Conservation (phyloP, 2,329 filamentous ascomycete species). For the Hirsutella rhossiliensis region DNA sequence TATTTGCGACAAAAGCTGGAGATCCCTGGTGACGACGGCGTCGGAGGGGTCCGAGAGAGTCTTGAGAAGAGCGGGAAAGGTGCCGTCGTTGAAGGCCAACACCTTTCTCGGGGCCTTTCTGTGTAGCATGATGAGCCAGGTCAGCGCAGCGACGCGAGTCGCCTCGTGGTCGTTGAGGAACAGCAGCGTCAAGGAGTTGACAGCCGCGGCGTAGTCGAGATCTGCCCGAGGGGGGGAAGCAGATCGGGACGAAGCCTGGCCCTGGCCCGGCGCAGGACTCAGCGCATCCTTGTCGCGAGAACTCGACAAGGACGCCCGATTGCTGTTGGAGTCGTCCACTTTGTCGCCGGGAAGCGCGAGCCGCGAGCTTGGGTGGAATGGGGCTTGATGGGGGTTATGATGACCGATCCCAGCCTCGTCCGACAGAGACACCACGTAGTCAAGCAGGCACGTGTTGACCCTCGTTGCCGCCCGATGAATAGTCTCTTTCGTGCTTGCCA, state of each 20-base stretch:
- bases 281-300: conserved; percentile 39
- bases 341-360: conserved; percentile 31
- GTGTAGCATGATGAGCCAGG: conserved; percentile 97
- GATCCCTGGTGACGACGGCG: conserved; percentile 86
- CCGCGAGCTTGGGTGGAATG: conserved; percentile 23
- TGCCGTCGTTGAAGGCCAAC: conserved; percentile 91
- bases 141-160: conserved; percentile 83
- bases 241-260: conserved; percentile 31
- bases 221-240: conserved; percentile 44
- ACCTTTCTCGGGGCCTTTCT: conserved; percentile 89
- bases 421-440: conserved; percentile 85
- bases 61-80: conserved; percentile 90
- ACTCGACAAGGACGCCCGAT: conserved; percentile 39
- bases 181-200: conserved; percentile 82
- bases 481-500: conserved; percentile 82
- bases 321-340: conserved; percentile 33
- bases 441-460: conserved; percentile 84
- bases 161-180: conserved; percentile 96
- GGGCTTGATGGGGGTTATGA: conserved; percentile 9
- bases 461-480: conserved; percentile 80
- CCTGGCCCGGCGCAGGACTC: conserved; percentile 38
- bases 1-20: conserved; percentile 90
- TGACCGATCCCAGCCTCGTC: conserved; percentile 42
- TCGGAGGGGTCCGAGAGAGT: conserved; percentile 93
- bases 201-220: conserved; percentile 91